A percentile compares a stretch with the other conserved stretches of the same genome.
Evolutionary conservation across 2,329 filamentous ascomycete species (phyloP).

Genomic region (Arthrobotrys megalospora): DNA sequence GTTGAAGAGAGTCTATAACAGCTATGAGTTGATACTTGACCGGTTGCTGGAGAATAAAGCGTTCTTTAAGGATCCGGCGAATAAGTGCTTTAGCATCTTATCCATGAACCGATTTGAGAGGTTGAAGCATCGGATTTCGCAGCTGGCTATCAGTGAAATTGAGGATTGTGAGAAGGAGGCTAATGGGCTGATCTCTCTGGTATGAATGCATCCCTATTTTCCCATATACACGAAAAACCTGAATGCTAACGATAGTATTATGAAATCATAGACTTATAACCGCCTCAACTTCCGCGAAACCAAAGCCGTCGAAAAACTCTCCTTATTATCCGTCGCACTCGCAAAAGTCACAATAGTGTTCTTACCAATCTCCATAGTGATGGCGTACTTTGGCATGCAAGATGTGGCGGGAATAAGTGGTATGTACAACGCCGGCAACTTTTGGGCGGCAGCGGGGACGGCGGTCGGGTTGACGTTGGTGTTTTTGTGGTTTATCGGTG

Average conservation of each 20-base stretch:
- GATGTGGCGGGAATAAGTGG: conserved; percentile 65
- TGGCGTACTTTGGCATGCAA: conserved; percentile 70
- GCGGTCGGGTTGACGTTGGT: conserved; percentile 52
- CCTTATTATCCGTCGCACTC: conserved; percentile 70
- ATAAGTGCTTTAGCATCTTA: conserved; percentile 66
- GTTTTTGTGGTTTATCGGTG: conserved; percentile 53
- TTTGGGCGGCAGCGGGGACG: conserved; percentile 46
- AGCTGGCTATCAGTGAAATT: conserved; percentile 77
- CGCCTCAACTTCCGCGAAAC: conserved; percentile 72
- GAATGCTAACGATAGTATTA: not conserved
- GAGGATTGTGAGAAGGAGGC: conserved; percentile 74
- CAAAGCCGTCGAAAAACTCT: conserved; percentile 70
- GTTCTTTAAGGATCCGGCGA: conserved; percentile 72
- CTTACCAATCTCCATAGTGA: conserved; percentile 72
- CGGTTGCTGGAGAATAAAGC: conserved; percentile 66
- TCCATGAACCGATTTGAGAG: conserved; percentile 75
- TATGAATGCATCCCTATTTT: conserved; percentile 9
- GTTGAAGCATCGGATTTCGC: conserved; percentile 74
- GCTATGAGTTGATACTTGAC: conserved; percentile 75
- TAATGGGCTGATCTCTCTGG: conserved; percentile 69
- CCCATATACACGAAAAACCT: not conserved
- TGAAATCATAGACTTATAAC: conserved; percentile 69
- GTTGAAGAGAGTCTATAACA: conserved; percentile 75
- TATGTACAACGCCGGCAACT: conserved; percentile 34
- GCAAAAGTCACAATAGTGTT: conserved; percentile 72